Percentiles rank a stretch among this genome's conserved stretches.
These are phyloP conservation scores for Aspergillus ustus DNA, from an alignment of 2,329 filamentous ascomycete species.

Conservation along the genomic window DNA sequence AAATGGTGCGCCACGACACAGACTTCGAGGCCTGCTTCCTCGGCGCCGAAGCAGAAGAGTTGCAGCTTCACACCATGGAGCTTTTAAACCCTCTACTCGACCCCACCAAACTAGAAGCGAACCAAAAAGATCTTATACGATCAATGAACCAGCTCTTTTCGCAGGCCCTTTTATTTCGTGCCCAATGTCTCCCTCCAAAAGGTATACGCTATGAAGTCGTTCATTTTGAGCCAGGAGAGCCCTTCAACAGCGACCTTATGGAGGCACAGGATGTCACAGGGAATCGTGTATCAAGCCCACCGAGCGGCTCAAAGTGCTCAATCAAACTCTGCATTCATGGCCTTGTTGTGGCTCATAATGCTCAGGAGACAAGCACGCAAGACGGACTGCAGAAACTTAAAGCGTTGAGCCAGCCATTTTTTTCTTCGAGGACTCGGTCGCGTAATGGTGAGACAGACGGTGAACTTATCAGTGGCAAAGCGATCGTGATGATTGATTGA, in stretches of 20 bases:
- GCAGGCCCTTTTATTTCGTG: neutral
- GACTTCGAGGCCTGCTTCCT: neutral
- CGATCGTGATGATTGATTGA: too few species aligned
- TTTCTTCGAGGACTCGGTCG: too few species aligned
- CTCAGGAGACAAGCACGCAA: too few species aligned
- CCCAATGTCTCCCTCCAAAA: neutral
- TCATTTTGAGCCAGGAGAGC: neutral
- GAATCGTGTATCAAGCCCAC: neutral
- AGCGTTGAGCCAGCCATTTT: too few species aligned
- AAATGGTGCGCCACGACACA: neutral
- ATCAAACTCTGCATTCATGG: too few species aligned
- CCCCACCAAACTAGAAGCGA: neutral
- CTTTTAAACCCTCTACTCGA: neutral
- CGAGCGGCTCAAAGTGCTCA: too few species aligned
- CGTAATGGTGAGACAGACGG: too few species aligned
- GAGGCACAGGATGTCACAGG: neutral
- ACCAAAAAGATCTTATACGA: neutral
- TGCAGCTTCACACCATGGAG: neutral
- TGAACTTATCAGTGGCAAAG: too few species aligned
- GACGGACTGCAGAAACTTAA: too few species aligned
- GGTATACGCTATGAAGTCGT: neutral
- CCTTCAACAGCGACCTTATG: neutral
- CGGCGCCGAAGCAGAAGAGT: neutral
- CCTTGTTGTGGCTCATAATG: too few species aligned
- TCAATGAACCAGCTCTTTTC: neutral